Evolutionary conservation across 805 yeast species (phyloP).

Genomic region (Yarrowia yakushimensis): DNA sequence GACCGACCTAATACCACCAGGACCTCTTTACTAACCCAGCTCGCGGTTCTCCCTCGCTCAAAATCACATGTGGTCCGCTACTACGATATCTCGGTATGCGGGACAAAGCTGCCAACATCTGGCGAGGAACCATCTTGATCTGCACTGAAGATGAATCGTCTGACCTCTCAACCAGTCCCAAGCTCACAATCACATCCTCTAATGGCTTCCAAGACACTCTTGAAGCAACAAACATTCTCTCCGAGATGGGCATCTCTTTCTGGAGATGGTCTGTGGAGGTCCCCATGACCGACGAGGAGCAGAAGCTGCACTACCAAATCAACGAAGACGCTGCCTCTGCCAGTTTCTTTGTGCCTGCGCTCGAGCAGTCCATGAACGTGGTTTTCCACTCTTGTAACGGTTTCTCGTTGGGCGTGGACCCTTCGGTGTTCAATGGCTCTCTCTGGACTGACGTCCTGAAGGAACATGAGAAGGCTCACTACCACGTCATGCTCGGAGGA

Average conservation of each 20-base stretch:
- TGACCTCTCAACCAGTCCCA: constrained; percentile 33
- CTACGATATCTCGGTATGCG: constrained; percentile 62
- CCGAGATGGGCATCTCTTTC: constrained; percentile 51
- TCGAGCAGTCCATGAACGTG: constrained; percentile 67
- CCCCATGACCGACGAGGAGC: constrained; percentile 49
- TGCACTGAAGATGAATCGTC: constrained; percentile 49
- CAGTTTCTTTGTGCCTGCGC: constrained; percentile 68
- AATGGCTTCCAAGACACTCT: neutral
- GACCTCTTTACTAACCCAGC: constrained; percentile 22
- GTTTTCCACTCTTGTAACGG: constrained; percentile 90
- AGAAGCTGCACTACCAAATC: constrained; percentile 59
- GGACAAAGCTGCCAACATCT: constrained; percentile 46
- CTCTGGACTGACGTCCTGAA: constrained; percentile 82
- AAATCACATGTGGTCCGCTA: constrained; percentile 59
- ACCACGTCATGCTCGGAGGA: constrained; percentile 96
- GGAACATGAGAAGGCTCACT: constrained; percentile 58
- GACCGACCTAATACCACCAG: neutral
- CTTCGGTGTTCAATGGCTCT: constrained; percentile 64
- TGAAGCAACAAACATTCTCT: constrained; percentile 45
- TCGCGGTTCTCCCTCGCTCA: constrained; percentile 30
- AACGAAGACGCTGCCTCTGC: constrained; percentile 48
- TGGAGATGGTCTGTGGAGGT: constrained; percentile 63
- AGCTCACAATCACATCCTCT: constrained; percentile 32
- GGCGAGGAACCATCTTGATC: constrained; percentile 66
- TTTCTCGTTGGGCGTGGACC: constrained; percentile 69